A percentile compares a stretch with the other conserved stretches of the same genome.
Evolutionary conservation across 306 rosid species (phyloP).

Genomic region (Citrullus mucosospermus): DNA sequence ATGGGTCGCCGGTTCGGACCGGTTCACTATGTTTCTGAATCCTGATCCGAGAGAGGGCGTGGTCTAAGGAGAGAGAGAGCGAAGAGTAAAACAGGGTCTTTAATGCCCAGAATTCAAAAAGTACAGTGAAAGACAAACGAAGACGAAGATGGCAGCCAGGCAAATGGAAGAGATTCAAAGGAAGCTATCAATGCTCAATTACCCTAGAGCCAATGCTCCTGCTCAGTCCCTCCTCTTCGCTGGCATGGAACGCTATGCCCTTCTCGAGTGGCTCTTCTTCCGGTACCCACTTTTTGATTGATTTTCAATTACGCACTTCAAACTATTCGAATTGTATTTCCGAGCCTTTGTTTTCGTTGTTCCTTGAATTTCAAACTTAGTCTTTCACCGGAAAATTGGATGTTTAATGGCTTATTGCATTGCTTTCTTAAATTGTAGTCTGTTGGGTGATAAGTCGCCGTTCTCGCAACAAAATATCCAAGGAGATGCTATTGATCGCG

Average conservation of each 20-base stretch:
- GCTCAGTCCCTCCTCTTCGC: constrained; percentile 91
- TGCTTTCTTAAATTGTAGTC: constrained; percentile 21
- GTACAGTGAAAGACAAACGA: background rate
- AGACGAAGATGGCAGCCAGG: constrained; percentile 56
- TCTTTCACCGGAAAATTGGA: background rate
- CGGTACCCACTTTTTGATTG: constrained; percentile 22
- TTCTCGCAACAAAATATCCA: constrained; percentile 75
- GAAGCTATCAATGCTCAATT: constrained; percentile 56
- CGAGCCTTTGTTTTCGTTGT: background rate
- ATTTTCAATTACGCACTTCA: background rate
- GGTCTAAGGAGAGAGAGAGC: background rate
- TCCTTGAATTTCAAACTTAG: background rate
- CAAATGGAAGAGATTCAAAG: constrained; percentile 93
- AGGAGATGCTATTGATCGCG: constrained; percentile 70
- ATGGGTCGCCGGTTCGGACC: background rate
- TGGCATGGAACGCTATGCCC: constrained; percentile 96
- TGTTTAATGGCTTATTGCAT: background rate
- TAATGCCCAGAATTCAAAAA: background rate
- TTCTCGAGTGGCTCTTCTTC: constrained; percentile 96
- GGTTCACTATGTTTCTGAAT: background rate
- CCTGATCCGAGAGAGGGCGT: background rate
- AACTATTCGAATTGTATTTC: background rate
- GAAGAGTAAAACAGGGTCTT: background rate
- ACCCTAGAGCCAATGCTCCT: constrained; percentile 81
- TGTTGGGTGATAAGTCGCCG: constrained; percentile 82